Conservation (phyloP, 805 yeast genomes). For the Pichia heedii region DNA sequence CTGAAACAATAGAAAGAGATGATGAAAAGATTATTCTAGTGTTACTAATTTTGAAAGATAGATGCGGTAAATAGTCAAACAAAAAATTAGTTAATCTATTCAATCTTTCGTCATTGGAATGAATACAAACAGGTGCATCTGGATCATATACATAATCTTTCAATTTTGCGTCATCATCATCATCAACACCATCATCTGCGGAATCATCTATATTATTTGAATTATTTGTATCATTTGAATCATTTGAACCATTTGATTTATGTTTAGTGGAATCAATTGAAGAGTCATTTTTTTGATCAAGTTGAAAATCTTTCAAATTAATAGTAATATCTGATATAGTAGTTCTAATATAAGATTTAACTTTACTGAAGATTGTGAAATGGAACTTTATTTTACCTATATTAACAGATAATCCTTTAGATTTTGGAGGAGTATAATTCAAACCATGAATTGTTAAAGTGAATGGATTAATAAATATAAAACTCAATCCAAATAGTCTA, state of each 20-base stretch:
- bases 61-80: slow-evolving; percentile 16
- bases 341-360: not conserved
- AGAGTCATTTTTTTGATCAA: not conserved
- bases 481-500: not conserved
- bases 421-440: not conserved
- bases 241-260: not conserved
- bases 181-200: not conserved
- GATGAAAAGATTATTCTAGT: slow-evolving; percentile 5
- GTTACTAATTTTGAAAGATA: slow-evolving; percentile 13
- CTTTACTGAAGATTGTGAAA: slow-evolving; percentile 3
- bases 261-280: no score
- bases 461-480: slow-evolving; percentile 6
- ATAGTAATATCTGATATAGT: not conserved
- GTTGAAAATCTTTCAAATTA: not conserved
- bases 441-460: slow-evolving; percentile 3
- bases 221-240: not conserved
- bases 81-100: slow-evolving; percentile 11
- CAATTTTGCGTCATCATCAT: not conserved
- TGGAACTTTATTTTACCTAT: slow-evolving; percentile 3
- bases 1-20: slow-evolving; percentile 1
- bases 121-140: slow-evolving; percentile 14
- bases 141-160: slow-evolving; percentile 10
- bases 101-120: slow-evolving; percentile 10
- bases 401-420: not conserved
- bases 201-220: not conserved